Base-by-base conservation (phyloP, 1,284 basidiomycete genomes). In the Inonotus obliquus region DNA sequence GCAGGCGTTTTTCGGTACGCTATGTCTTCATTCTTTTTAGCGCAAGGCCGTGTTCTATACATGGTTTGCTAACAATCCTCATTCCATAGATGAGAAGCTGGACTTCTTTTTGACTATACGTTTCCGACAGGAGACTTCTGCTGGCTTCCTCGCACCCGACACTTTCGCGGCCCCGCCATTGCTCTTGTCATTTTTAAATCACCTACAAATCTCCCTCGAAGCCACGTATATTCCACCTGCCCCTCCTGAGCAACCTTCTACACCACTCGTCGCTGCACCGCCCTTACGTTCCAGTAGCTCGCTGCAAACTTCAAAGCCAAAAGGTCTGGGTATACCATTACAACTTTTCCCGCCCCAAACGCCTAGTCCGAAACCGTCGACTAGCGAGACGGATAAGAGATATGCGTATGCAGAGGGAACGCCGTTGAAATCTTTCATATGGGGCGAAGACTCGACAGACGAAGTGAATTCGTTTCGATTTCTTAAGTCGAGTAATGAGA, bases 331-430 rank as follows among this genome's bases (percentile, higher is more conserved):
- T 1, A 71, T 76, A 29, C 80, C 82, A 66, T 82, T 83, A 1
- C 85, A 86, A 1, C 86, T 90, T 67, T 82, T 89, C 65, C 89
- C 89, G 21, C 89, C 89, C 0, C 77, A 77, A 57, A 92, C 91
- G 0, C 90, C 91, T 0, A 85, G 86, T 69, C 91, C 91, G 1
- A 84, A 84, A 25, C 91, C 91, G 1, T 77, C 80, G 1, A 86
- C 87, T 41, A 76, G 80, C 0, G 85, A 87, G 29, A 77, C 79
- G 10, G 91, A 94, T 70, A 79, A 82, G 53, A 81, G 84, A 68
- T 95, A 94, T 69, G 83, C 85, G 0, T 81, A 82, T 53, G 79
- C 90, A 0, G 91, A 94, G 67, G 93, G 93, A 1, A 87, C 89
- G 0, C 74, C 84, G 7, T 78, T 94, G 6, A 78, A 85, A 57